A percentile compares a stretch with the other conserved stretches of the same genome.
Evolutionary conservation across 140 eudicot genomes (phyloP).

Genomic region (Anethum foeniculum): DNA sequence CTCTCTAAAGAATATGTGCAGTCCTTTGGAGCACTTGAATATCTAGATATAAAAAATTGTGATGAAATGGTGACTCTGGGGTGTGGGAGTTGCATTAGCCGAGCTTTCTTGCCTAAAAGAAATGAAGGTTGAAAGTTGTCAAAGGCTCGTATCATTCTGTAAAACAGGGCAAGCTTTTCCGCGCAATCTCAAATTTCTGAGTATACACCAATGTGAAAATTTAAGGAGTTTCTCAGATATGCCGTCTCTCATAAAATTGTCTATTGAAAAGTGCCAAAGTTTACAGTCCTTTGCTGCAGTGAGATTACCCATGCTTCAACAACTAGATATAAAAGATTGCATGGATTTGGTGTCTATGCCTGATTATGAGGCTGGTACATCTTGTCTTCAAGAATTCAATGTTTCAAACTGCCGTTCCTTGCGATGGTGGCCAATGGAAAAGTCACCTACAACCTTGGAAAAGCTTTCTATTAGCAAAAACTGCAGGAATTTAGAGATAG

Average conservation of each 20-base stretch:
- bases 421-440: conserved; percentile 16
- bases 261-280: conserved; percentile 16
- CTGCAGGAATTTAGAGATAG: conserved; percentile 26
- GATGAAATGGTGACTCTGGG: background rate
- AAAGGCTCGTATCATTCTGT: background rate
- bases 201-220: background rate
- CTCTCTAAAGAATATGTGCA: conserved; percentile 16
- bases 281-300: conserved; percentile 9
- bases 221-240: conserved; percentile 12
- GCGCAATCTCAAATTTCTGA: background rate
- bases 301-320: background rate
- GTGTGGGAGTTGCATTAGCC: background rate
- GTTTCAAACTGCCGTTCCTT: conserved; percentile 25
- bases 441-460: conserved; percentile 22
- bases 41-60: conserved; percentile 17
- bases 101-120: conserved; percentile 4
- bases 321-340: conserved; percentile 4
- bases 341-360: conserved; percentile 9
- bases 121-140: conserved; percentile 8
- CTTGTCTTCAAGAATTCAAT: conserved; percentile 16
- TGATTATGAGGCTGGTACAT: background rate
- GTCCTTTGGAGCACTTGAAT: conserved; percentile 24
- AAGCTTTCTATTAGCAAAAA: conserved; percentile 19
- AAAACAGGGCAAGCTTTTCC: conserved; percentile 1
- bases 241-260: conserved; percentile 16